These are phyloP conservation scores for Plasmodium knowlesi DNA, from an alignment of 169 alveolate genomes.

Conservation along the genomic window DNA sequence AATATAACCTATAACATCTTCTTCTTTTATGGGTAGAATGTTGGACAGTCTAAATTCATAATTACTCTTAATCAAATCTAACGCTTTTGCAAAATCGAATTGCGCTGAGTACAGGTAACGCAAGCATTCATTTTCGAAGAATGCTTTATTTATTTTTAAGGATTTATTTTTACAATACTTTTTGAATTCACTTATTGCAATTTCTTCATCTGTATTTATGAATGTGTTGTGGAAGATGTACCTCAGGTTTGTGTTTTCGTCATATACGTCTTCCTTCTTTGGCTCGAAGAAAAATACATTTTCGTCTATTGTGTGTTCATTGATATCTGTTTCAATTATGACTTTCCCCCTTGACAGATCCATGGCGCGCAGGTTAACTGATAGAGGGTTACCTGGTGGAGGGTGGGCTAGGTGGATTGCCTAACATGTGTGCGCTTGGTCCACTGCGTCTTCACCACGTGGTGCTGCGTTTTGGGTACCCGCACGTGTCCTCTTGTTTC, in stretches of 20 bases:
- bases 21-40: conserved; percentile 77
- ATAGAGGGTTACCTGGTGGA: background rate
- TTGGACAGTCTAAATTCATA: conserved; percentile 77
- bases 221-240: conserved; percentile 77
- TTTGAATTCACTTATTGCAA: conserved; percentile 74
- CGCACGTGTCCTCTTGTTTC: background rate
- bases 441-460: background rate
- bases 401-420: background rate
- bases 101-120: conserved; percentile 79
- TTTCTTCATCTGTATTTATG: conserved; percentile 76
- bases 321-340: conserved; percentile 52
- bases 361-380: background rate
- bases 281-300: conserved; percentile 79
- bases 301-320: conserved; percentile 74
- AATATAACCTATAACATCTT: conserved; percentile 61
- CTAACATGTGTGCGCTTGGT: background rate
- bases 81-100: conserved; percentile 76
- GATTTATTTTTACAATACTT: conserved; percentile 63
- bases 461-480: background rate
- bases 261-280: conserved; percentile 61
- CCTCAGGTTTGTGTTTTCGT: conserved; percentile 56
- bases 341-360: conserved; percentile 69
- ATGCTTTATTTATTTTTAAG: conserved; percentile 51
- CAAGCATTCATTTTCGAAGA: conserved; percentile 76
- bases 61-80: conserved; percentile 59